Evolutionary conservation across 371 early-diverging fungal genomes (phyloP).

Genomic region (Globomyces sp.): DNA sequence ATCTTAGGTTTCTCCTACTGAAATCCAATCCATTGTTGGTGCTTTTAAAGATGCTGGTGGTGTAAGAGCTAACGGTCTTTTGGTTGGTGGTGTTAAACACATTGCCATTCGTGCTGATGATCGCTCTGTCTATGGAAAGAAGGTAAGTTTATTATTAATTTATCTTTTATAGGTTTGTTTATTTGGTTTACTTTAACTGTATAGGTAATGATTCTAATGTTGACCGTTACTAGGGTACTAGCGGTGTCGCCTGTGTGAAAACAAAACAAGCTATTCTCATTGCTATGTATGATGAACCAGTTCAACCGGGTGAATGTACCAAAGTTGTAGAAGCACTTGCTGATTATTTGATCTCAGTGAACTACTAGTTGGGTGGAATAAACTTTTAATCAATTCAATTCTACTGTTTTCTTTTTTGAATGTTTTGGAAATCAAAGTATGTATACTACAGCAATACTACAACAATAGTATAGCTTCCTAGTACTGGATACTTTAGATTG

Average conservation of each 20-base stretch:
- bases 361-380: constrained; percentile 41
- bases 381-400: constrained; percentile 9
- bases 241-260: constrained; percentile 76
- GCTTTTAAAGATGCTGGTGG: constrained; percentile 64
- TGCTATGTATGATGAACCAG: constrained; percentile 65
- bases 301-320: constrained; percentile 74
- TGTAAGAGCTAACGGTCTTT: constrained; percentile 67
- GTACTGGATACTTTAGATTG: too few relatives aligned
- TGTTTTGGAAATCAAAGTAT: too few relatives aligned
- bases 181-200: neutral
- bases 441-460: too few relatives aligned
- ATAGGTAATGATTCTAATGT: neutral
- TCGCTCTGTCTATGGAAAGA: constrained; percentile 73
- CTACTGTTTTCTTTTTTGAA: neutral
- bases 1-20: constrained; percentile 54
- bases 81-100: constrained; percentile 68
- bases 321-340: constrained; percentile 77
- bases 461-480: too few relatives aligned
- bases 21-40: constrained; percentile 57
- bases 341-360: constrained; percentile 72
- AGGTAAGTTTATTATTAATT: constrained; percentile 47
- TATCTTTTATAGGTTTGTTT: neutral
- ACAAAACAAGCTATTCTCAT: constrained; percentile 78
- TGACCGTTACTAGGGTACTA: constrained; percentile 51
- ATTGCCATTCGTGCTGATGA: constrained; percentile 67